phyloP scores from a whole-genome alignment of 2,329 filamentous ascomycete genomes.

The Trichoderma pleuroti region DNA sequence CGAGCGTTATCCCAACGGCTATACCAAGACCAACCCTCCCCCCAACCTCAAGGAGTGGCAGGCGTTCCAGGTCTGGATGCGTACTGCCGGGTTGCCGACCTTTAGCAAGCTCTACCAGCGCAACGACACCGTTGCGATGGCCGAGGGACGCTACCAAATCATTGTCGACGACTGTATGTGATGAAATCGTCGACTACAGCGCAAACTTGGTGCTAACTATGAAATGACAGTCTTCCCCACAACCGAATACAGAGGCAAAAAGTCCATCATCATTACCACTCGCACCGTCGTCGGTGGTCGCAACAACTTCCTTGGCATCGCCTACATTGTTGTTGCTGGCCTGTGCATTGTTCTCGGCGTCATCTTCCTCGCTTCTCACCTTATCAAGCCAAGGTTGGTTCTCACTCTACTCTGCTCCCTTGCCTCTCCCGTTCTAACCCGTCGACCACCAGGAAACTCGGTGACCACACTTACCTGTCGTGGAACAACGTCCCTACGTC shows the following conservation, averaged over 20 bases:
- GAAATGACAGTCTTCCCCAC: constrained; percentile 69
- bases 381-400: constrained; percentile 81
- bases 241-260: constrained; percentile 74
- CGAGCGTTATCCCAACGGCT: constrained; percentile 64
- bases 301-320: constrained; percentile 94
- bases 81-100: constrained; percentile 85
- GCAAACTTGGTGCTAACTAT: constrained; percentile 11
- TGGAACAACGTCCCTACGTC: constrained; percentile 71
- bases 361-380: constrained; percentile 84
- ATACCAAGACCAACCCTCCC: constrained; percentile 60
- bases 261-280: constrained; percentile 85
- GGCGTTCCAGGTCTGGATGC: constrained; percentile 97
- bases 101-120: constrained; percentile 92
- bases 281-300: constrained; percentile 90
- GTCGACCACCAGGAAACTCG: constrained; percentile 69
- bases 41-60: constrained; percentile 74
- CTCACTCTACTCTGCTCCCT: not conserved
- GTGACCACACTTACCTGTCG: constrained; percentile 93
- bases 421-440: not conserved
- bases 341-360: constrained; percentile 85
- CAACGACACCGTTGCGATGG: constrained; percentile 70
- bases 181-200: not conserved
- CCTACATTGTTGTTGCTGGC: constrained; percentile 90
- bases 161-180: constrained; percentile 74
- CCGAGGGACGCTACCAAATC: constrained; percentile 68